Percentiles rank a stretch among this genome's conserved stretches.
phyloP scores from a whole-genome alignment of 257 asterid species.

The Fraxinus excelsior region DNA sequence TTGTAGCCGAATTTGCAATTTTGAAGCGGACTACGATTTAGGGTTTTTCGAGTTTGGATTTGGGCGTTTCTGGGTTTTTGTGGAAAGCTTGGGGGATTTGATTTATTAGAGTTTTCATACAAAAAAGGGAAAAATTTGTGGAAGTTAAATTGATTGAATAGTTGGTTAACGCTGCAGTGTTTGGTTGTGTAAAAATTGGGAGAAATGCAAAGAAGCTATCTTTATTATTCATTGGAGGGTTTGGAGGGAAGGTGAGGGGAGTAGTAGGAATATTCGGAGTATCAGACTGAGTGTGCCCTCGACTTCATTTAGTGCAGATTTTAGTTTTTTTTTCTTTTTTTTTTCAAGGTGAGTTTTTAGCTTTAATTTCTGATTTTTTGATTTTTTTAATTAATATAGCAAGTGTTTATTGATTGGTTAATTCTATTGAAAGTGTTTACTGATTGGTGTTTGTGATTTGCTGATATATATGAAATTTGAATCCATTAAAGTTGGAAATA shows the following conservation, averaged over 20 bases:
- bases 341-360: slow-evolving; percentile 37
- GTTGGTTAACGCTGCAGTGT: slow-evolving; percentile 35
- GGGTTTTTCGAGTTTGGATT: slow-evolving; percentile 19
- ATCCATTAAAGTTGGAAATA: background rate
- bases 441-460: background rate
- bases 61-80: slow-evolving; percentile 12
- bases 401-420: background rate
- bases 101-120: slow-evolving; percentile 20
- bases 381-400: background rate
- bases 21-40: slow-evolving; percentile 6
- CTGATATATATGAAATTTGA: background rate
- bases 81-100: slow-evolving; percentile 15
- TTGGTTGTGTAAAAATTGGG: slow-evolving; percentile 26
- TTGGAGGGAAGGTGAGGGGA: slow-evolving; percentile 43
- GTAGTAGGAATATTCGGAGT: slow-evolving; percentile 32
- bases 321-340: slow-evolving; percentile 33
- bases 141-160: slow-evolving; percentile 16
- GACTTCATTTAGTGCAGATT: slow-evolving; percentile 21
- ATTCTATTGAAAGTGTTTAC: background rate
- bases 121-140: slow-evolving; percentile 13
- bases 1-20: slow-evolving; percentile 22
- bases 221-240: slow-evolving; percentile 56
- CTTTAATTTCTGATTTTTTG: background rate
- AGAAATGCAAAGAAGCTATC: slow-evolving; percentile 43
- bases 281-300: slow-evolving; percentile 50